Base-by-base conservation (phyloP, 176 grass and related monocot species). In the Eragrostis curvula region DNA sequence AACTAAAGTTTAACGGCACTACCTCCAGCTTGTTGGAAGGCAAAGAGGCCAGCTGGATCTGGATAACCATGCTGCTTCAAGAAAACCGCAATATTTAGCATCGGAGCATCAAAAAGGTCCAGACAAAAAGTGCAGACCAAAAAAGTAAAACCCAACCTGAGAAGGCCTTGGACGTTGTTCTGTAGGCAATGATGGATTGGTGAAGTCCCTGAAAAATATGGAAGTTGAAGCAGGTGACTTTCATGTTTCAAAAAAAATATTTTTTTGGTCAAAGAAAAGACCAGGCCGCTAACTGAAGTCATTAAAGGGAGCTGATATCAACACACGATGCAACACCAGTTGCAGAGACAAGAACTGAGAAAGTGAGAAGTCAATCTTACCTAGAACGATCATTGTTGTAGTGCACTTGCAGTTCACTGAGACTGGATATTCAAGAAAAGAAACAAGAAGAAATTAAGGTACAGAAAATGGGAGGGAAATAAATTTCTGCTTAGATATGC, bases 351-450 rank as follows among this genome's bases (percentile, higher is more conserved):
- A 42, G 30, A 59, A 52, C 9, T 12, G 28, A 43, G 25, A 66
- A 59, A 52, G 7, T 12, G 28, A 43, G 25, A 66, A 60, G 13
- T 20, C 43, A 66, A 71, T 16, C 71, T 86, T 93, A 98, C 96
- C 96, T 96, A 82, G 96, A 96, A 12, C 96, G 80, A 43, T 99
- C 96, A 53, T 93, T 95, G 86, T 99, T 99, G 90, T 94, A 99
- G 84, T 99, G 89, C 64, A 99, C 96, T 94, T 99, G 96, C 89
- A 99, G 85, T 79, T 99, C 96, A 17, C 77, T 89, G 42, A 99
- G 96, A 83, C 96, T 99, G 93, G 59, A 81, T 59, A 83, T 91
- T 51, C 32, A 83, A 39, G 39, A 20, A 74, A 75, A 68, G 24
- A 65, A 77, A 90, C 69, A 83, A 52, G 13, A 41, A 86, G 24